Conservation (phyloP, 192 early-diverging fungal species). For the Linnemannia zychae region DNA sequence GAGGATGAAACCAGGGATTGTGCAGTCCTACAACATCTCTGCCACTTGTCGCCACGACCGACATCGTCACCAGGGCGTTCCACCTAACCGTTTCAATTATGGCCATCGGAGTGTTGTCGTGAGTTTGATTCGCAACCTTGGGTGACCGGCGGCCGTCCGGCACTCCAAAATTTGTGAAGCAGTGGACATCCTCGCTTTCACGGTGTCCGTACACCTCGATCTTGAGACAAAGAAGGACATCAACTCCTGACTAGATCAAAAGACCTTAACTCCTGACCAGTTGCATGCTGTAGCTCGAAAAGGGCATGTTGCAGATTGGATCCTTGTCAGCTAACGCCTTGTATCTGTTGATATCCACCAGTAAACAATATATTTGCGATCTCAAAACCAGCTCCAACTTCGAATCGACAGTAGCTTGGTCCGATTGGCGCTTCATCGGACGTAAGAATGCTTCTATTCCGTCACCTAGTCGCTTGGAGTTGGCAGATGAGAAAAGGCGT, state of each 20-base stretch:
- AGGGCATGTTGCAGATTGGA: background rate
- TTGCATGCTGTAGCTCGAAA: background rate
- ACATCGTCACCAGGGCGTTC: slow-evolving; percentile 23
- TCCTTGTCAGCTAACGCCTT: background rate
- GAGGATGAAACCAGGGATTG: slow-evolving; percentile 19
- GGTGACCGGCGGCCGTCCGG: slow-evolving; percentile 17
- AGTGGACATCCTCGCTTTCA: slow-evolving; percentile 28
- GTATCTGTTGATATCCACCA: background rate
- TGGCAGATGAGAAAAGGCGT: background rate
- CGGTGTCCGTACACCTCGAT: slow-evolving; percentile 24
- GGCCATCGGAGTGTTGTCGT: background rate
- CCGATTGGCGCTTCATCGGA: background rate
- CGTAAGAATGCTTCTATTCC: background rate
- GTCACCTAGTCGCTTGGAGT: background rate
- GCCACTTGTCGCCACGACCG: slow-evolving; percentile 18
- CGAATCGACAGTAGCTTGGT: background rate
- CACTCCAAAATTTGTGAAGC: background rate
- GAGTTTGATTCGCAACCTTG: slow-evolving; percentile 12
- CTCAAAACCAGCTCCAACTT: background rate
- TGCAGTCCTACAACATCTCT: slow-evolving; percentile 11
- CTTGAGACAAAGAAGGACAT: slow-evolving; percentile 2
- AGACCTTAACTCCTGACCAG: background rate
- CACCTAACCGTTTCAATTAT: slow-evolving; percentile 26
- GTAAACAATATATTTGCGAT: background rate
- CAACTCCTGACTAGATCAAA: background rate